These are phyloP conservation scores for Diplodia seriata DNA, from an alignment of 2,329 filamentous ascomycete genomes.

Conservation along the genomic window DNA sequence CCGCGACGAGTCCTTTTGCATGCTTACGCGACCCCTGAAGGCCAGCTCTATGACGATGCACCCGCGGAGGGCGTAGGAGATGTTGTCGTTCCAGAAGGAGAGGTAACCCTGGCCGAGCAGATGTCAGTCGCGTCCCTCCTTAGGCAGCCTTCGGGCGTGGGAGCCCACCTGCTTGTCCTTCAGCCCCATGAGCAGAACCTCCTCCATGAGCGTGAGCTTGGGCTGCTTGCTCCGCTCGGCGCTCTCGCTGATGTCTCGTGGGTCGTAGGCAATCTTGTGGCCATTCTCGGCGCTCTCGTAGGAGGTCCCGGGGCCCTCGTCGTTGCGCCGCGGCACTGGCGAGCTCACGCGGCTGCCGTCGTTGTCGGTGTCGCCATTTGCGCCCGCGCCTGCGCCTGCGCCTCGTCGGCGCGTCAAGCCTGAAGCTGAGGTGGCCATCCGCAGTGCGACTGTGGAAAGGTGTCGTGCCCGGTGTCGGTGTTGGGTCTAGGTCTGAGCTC, in stretches of 20 bases:
- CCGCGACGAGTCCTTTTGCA: conserved; percentile 95
- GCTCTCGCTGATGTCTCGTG: conserved; percentile 95
- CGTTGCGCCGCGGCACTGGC: conserved; percentile 67
- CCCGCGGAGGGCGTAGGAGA: conserved; percentile 94
- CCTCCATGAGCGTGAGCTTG: conserved; percentile 98
- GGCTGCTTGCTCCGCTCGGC: conserved; percentile 96
- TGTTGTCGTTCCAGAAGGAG: conserved; percentile 99
- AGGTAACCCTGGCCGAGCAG: conserved; percentile 76
- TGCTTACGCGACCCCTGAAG: conserved; percentile 93
- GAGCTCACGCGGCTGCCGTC: conserved; percentile 71
- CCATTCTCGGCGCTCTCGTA: conserved; percentile 93
- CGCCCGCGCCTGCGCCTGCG: conserved; percentile 65
- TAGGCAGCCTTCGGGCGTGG: conserved; percentile 20
- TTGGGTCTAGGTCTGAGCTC: conserved; percentile 32
- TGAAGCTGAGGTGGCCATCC: conserved; percentile 72
- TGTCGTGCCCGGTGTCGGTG: conserved; percentile 30
- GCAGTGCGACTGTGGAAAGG: conserved; percentile 37
- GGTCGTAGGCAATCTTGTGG: conserved; percentile 98
- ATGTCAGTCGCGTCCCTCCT: conserved; percentile 34
- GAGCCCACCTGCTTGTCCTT: conserved; percentile 94
- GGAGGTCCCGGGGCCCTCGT: conserved; percentile 72
- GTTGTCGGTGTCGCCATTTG: conserved; percentile 65
- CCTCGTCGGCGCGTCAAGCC: conserved; percentile 75
- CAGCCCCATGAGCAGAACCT: conserved; percentile 89
- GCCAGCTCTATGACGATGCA: conserved; percentile 98